Evolutionary conservation across 2,329 filamentous ascomycete species (phyloP).

Genomic region (Colletotrichum sp.): DNA sequence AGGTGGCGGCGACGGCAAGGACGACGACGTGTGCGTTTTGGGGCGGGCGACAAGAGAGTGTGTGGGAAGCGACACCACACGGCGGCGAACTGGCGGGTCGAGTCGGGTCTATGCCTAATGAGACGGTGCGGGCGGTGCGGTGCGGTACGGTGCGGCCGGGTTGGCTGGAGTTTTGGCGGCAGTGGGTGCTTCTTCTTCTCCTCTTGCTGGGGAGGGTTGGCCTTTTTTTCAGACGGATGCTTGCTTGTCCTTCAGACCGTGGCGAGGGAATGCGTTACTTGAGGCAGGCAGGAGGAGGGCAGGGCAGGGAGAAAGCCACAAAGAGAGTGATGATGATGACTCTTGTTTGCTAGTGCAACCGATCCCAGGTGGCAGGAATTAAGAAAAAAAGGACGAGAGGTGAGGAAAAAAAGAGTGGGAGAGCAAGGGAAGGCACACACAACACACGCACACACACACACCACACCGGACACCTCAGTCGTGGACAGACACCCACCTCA

Average conservation of each 20-base stretch:
- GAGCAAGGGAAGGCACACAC: neutral
- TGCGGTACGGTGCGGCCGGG: neutral
- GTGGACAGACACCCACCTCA: neutral
- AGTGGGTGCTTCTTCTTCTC: neutral
- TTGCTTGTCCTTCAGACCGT: neutral
- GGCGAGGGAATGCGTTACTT: neutral
- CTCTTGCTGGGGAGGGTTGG: neutral
- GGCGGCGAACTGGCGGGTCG: slow-evolving; percentile 17
- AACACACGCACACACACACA: neutral
- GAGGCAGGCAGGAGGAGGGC: neutral
- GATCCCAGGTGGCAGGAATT: neutral
- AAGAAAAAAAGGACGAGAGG: neutral
- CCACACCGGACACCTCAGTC: neutral
- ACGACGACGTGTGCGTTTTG: slow-evolving; percentile 15
- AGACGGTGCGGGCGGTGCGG: neutral
- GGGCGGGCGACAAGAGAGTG: neutral
- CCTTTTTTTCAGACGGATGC: neutral
- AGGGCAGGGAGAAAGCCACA: slow-evolving; percentile 8
- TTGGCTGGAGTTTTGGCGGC: neutral
- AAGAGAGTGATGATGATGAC: slow-evolving; percentile 18
- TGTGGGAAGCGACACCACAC: slow-evolving; percentile 2
- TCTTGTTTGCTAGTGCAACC: slow-evolving; percentile 9
- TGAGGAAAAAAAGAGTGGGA: neutral
- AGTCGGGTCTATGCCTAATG: slow-evolving; percentile 8
- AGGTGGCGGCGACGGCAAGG: slow-evolving; percentile 1